These are phyloP conservation scores for Torulaspora gathmanii DNA, from an alignment of 805 yeast genomes.

Conservation along the genomic window DNA sequence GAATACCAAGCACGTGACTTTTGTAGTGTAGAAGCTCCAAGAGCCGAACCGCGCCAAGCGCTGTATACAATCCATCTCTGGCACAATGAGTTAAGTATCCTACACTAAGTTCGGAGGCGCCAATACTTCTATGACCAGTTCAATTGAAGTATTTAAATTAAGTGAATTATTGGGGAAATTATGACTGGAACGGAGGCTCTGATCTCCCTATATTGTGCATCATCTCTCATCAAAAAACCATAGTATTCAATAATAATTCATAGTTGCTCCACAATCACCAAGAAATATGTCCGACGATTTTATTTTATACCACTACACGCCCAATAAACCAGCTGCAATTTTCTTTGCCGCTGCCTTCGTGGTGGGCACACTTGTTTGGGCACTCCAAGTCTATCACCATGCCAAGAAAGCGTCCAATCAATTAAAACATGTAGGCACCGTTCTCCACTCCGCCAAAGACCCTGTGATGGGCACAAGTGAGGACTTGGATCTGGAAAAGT, in stretches of 20 bases:
- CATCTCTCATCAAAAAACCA: too few relatives aligned
- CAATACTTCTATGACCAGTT: too few relatives aligned
- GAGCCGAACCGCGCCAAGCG: too few relatives aligned
- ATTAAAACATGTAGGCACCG: neutral
- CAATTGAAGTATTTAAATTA: too few relatives aligned
- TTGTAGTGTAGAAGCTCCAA: too few relatives aligned
- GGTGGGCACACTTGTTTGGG: neutral
- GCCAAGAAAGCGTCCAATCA: neutral
- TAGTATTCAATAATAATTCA: neutral
- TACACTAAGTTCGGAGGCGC: too few relatives aligned
- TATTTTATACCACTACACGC: slow-evolving; percentile 15
- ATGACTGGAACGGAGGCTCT: too few relatives aligned
- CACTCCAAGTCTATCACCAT: neutral
- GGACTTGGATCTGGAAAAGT: neutral
- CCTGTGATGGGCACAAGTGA: neutral
- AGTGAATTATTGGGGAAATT: too few relatives aligned
- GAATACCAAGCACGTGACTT: too few relatives aligned
- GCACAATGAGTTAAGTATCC: too few relatives aligned
- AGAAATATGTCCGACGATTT: neutral
- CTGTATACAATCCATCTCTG: too few relatives aligned
- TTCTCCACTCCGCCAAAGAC: neutral
- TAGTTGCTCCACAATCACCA: neutral
- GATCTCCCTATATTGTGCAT: too few relatives aligned
- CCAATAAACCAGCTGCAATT: slow-evolving; percentile 17
- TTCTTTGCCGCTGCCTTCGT: slow-evolving; percentile 16